Percentiles rank a stretch among this genome's conserved stretches.
Conservation (phyloP, 1,139 yeast genomes). For the Sporopachydermia cereana region DNA sequence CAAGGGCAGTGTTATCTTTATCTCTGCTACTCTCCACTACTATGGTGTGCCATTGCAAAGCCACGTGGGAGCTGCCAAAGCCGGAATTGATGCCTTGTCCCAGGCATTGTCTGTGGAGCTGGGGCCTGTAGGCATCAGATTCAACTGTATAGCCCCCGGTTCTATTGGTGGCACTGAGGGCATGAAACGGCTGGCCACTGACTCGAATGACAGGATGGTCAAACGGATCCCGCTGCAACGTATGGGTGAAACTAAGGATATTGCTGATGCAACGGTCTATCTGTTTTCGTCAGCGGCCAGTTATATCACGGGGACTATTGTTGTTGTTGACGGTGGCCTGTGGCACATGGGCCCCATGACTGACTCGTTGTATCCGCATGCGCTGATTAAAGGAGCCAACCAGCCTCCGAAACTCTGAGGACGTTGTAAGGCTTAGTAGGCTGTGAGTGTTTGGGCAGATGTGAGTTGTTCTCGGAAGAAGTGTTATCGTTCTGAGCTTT, state of each 20-base stretch:
- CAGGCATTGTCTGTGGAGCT: constrained; percentile 77
- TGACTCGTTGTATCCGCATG: background rate
- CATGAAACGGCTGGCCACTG: constrained; percentile 39
- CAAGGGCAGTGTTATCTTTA: constrained; percentile 57
- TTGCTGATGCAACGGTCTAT: constrained; percentile 81
- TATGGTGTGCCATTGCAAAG: constrained; percentile 77
- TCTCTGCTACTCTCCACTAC: constrained; percentile 80
- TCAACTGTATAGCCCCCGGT: constrained; percentile 84
- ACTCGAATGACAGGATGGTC: constrained; percentile 29
- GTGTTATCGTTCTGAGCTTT: too few species aligned
- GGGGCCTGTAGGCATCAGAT: constrained; percentile 76
- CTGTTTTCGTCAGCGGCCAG: constrained; percentile 73
- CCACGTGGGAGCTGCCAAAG: constrained; percentile 90
- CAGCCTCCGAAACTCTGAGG: background rate
- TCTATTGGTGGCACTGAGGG: constrained; percentile 79
- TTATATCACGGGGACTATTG: constrained; percentile 66
- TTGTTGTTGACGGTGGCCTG: constrained; percentile 81
- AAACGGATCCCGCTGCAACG: constrained; percentile 63
- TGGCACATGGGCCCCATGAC: constrained; percentile 61
- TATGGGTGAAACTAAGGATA: constrained; percentile 63
- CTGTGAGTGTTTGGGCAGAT: too few species aligned
- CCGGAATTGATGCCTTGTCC: constrained; percentile 81
- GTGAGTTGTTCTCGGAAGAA: too few species aligned
- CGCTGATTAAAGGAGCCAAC: constrained; percentile 1
- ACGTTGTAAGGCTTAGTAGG: too few species aligned